Percentiles rank a stretch among this genome's conserved stretches.
These are phyloP conservation scores for Pelargonium fulgidum DNA, from an alignment of 441 rosid species.

Conservation along the genomic window DNA sequence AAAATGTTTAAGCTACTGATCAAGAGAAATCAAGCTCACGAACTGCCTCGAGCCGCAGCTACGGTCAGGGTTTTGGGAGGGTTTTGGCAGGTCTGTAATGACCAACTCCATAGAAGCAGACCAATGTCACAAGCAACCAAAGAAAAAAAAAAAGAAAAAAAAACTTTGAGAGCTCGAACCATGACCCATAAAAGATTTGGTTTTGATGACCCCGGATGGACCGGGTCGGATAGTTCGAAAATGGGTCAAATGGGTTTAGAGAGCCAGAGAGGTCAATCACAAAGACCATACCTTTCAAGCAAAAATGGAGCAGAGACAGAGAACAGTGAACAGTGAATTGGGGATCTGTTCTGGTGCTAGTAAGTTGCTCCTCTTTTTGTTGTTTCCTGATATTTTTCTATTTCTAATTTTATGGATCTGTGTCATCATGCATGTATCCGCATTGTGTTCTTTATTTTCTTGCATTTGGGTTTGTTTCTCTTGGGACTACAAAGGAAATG, in stretches of 20 bases:
- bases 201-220: neutral
- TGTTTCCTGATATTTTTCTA: neutral
- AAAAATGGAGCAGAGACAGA: slow-evolving; percentile 5
- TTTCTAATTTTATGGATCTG: neutral
- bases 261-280: slow-evolving; percentile 2
- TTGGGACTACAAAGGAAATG: neutral
- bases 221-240: neutral
- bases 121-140: no score
- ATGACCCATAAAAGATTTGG: neutral
- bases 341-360: neutral
- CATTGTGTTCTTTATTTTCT: neutral
- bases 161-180: neutral
- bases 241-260: neutral
- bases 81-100: neutral
- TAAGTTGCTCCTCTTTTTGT: neutral
- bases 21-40: slow-evolving; percentile 21
- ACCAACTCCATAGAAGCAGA: neutral
- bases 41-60: slow-evolving; percentile 45
- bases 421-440: neutral
- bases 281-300: slow-evolving; percentile 4
- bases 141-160: no score
- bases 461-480: neutral
- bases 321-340: neutral
- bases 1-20: neutral
- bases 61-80: neutral